Conservation (phyloP, 2,329 filamentous ascomycete species). For the Xylaria sp. region DNA sequence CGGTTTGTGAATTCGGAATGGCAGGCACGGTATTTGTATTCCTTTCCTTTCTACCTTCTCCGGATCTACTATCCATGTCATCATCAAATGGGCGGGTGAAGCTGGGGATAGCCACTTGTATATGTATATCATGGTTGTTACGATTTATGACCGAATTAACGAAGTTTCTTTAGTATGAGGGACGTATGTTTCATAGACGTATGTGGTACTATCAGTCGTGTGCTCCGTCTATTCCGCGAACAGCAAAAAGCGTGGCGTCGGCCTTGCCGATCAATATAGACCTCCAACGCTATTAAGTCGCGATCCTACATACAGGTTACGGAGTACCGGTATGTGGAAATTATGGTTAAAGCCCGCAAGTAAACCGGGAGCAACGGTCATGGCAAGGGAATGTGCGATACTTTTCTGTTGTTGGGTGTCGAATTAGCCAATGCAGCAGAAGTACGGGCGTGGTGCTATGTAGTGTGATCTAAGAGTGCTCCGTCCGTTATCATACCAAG, state of each 20-base stretch:
- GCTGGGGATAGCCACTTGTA: conserved; percentile 13
- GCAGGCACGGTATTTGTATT: conserved; percentile 7
- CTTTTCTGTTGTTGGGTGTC: neutral
- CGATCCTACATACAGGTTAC: conserved; percentile 36
- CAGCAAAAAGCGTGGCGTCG: conserved; percentile 36
- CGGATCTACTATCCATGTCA: conserved; percentile 18
- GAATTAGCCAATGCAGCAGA: neutral
- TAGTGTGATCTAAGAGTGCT: neutral
- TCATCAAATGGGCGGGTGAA: conserved; percentile 23
- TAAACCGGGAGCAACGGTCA: neutral
- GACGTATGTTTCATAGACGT: neutral
- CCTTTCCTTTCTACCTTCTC: neutral
- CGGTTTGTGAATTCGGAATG: conserved; percentile 15
- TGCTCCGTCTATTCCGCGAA: conserved; percentile 21
- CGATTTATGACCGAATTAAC: conserved; percentile 33
- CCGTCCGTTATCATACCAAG: neutral
- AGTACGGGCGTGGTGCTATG: neutral
- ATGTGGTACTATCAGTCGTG: conserved; percentile 4
- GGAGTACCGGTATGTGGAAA: conserved; percentile 27
- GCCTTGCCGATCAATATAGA: conserved; percentile 38
- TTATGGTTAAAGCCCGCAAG: conserved; percentile 11
- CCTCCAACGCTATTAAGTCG: conserved; percentile 33
- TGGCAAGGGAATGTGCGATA: conserved; percentile 3
- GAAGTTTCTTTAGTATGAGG: conserved; percentile 10
- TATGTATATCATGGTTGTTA: conserved; percentile 27